A percentile compares a stretch with the other conserved stretches of the same genome.
Conservation (phyloP, 306 rosid genomes). For the Purshia tridentata region DNA sequence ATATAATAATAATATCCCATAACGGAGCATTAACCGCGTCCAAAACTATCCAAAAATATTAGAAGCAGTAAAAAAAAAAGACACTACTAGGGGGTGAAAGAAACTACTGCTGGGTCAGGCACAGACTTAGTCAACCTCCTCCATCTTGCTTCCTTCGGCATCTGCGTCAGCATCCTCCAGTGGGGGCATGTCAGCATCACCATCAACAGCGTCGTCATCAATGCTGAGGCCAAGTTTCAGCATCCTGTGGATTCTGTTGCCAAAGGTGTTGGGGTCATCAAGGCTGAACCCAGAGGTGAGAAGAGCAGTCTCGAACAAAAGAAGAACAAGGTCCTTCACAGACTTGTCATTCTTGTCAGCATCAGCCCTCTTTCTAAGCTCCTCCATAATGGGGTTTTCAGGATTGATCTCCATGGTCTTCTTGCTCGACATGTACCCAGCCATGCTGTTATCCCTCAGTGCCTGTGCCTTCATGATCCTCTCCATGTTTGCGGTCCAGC, state of each 20-base stretch:
- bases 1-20: constrained; percentile 4
- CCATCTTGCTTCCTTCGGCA: constrained; percentile 97
- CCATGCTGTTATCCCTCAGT: constrained; percentile 87
- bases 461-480: constrained; percentile 98
- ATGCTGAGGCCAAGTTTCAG: constrained; percentile 87
- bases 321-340: constrained; percentile 86
- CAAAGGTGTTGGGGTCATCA: constrained; percentile 93
- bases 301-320: constrained; percentile 85
- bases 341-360: constrained; percentile 91
- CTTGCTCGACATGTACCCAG: constrained; percentile 94
- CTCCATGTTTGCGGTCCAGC: constrained; percentile 98
- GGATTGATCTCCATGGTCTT: constrained; percentile 98
- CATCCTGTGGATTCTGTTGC: constrained; percentile 97
- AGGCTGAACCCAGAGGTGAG: constrained; percentile 96
- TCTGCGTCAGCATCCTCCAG: constrained; percentile 80
- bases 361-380: constrained; percentile 83
- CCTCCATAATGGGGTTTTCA: constrained; percentile 91
- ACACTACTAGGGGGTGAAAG: background rate
- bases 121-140: constrained; percentile 69
- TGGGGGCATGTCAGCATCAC: constrained; percentile 84
- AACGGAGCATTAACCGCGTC: background rate
- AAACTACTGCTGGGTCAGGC: background rate
- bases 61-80: background rate
- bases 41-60: background rate
- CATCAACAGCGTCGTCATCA: constrained; percentile 71